These are phyloP conservation scores for Alliaria petiolata DNA, from an alignment of 345 rosid species.

Conservation along the genomic window DNA sequence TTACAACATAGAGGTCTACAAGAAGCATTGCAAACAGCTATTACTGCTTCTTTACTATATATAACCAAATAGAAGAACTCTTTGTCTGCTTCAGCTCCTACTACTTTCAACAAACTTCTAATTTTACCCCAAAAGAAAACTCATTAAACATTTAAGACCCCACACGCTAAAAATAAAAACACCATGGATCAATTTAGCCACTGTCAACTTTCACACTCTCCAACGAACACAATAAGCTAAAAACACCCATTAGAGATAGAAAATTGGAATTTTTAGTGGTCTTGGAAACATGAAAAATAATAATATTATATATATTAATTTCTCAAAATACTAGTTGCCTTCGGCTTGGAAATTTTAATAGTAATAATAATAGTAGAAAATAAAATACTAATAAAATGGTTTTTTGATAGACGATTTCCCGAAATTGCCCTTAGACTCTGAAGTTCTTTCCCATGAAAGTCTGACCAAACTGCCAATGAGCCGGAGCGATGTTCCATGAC, in stretches of 20 bases:
- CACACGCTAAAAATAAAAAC: slow-evolving; percentile 16
- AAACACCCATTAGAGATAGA: slow-evolving; percentile 16
- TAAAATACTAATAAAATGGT: background rate
- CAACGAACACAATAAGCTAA: slow-evolving; percentile 5
- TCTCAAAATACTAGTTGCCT: slow-evolving; percentile 17
- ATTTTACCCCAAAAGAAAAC: slow-evolving; percentile 15
- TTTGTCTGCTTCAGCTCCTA: slow-evolving; percentile 7
- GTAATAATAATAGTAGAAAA: background rate
- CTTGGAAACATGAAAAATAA: background rate
- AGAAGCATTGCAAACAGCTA: slow-evolving; percentile 14
- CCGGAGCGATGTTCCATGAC: slow-evolving; percentile 67
- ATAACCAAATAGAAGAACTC: background rate
- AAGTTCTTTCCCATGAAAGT: slow-evolving; percentile 68
- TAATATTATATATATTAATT: background rate
- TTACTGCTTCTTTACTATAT: slow-evolving; percentile 12
- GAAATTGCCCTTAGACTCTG: slow-evolving; percentile 39
- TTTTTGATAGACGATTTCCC: background rate
- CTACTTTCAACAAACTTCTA: slow-evolving; percentile 20
- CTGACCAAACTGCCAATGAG: slow-evolving; percentile 74
- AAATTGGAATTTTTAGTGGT: no score
- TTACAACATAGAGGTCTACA: slow-evolving; percentile 21
- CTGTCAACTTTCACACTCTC: slow-evolving; percentile 22
- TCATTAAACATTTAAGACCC: slow-evolving; percentile 16
- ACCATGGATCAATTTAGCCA: slow-evolving; percentile 1
- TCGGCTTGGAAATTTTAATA: slow-evolving; percentile 24